Base-by-base conservation (phyloP, 2,329 filamentous ascomycete species). In the Aspergillus sp. region DNA sequence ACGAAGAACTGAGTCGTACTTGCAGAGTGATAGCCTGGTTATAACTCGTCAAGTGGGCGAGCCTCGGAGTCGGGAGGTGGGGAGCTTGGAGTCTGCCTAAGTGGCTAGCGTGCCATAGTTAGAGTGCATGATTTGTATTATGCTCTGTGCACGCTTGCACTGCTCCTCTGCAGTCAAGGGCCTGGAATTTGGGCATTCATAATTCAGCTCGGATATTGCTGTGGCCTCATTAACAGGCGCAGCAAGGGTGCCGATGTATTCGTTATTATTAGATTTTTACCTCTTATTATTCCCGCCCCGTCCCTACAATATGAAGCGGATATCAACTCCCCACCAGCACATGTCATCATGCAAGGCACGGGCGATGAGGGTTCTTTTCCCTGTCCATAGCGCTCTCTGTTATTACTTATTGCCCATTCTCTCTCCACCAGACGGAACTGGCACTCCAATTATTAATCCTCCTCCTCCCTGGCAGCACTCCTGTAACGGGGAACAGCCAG, bases 51-150 rank as follows among this genome's bases (percentile, higher is more conserved):
- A 8, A 50, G 53, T 62, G 57, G 61, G 63, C 62, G 48, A 64
- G 53, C 49, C 57, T 64, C 61, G 61, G 59, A 64, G 56, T 62
- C 59, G 63, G 63, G 62, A 62, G 59, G 63, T 64, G 62, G 61
- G 58, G 61, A 62, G 61, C 57, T 60, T 58, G 46, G 49, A 55
- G 48, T n/a, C 41, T 44, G 43, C 24, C 52, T 21, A 54, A 11
- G 39, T 5, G 39, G 45, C 21, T 54, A 48, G 43, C 52, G 43
- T 19, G 31, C 46, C n/a, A 37, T 56, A 52, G 55, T 11, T 9
- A 9, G 8, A 31, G 27, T 31, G 27, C 4, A 31, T 31, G 27
- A 31, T 31, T 31, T 31, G 27, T 31, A 31, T 31, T 31, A 4
- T 31, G 27, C 27, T 31, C 52, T 45, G 35, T 45, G 46, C 52